A percentile compares a stretch with the other conserved stretches of the same genome.
Conservation (phyloP, 176 grass and related monocot species). For the Rhynchospora breviuscula region DNA sequence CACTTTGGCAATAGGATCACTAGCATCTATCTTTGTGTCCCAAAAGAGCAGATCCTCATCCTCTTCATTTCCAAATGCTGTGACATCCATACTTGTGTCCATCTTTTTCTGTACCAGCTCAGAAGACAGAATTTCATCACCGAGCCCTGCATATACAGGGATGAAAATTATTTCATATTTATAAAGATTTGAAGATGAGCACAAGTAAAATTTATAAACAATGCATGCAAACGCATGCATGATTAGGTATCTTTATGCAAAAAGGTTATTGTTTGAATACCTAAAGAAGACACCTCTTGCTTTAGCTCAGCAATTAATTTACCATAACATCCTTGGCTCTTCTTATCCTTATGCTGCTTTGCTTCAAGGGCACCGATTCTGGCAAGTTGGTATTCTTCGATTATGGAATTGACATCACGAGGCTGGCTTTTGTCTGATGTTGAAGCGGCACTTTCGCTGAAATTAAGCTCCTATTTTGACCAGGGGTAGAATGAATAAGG, state of each 20-base stretch:
- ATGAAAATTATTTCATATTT: slow-evolving; percentile 1
- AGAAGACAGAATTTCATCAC: slow-evolving; percentile 31
- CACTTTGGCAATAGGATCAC: slow-evolving; percentile 30
- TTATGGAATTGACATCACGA: slow-evolving; percentile 31
- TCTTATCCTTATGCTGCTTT: slow-evolving; percentile 51
- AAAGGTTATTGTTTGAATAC: slow-evolving; percentile 22
- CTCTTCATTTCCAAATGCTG: slow-evolving; percentile 27
- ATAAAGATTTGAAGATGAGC: neutral
- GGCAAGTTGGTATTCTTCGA: slow-evolving; percentile 53
- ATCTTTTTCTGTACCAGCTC: slow-evolving; percentile 1
- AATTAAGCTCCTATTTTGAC: slow-evolving; percentile 46
- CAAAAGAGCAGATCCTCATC: neutral
- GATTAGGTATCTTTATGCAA: slow-evolving; percentile 14
- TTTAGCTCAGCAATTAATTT: slow-evolving; percentile 32
- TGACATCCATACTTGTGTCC: slow-evolving; percentile 29
- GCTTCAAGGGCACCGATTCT: slow-evolving; percentile 57
- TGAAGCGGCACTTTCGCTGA: slow-evolving; percentile 35
- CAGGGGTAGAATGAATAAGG: slow-evolving; percentile 8
- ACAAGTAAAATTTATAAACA: slow-evolving; percentile 4
- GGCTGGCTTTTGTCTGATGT: slow-evolving; percentile 33
- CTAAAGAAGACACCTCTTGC: slow-evolving; percentile 32
- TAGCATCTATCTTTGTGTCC: slow-evolving; percentile 10
- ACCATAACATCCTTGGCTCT: slow-evolving; percentile 48
- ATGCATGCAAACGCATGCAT: slow-evolving; percentile 6
- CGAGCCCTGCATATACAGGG: slow-evolving; percentile 30